phyloP scores from a whole-genome alignment of 805 yeast species.

The Metschnikowia arizonensis region DNA sequence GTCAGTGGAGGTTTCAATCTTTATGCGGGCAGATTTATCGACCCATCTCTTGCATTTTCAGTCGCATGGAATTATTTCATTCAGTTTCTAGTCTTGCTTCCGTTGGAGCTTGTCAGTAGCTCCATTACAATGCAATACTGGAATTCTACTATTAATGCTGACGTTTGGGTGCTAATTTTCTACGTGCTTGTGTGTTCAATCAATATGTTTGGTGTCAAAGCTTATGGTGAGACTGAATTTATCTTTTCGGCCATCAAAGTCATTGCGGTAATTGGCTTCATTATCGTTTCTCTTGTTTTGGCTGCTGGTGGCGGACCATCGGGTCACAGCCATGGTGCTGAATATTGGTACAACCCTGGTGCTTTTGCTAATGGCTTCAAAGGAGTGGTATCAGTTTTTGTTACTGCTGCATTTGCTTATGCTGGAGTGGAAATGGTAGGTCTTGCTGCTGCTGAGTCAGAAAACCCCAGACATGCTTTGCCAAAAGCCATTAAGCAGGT shows the following conservation, averaged over 20 bases:
- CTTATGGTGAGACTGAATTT: conserved; percentile 57
- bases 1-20: conserved; percentile 58
- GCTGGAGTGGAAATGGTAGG: conserved; percentile 74
- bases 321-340: conserved; percentile 53
- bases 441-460: conserved; percentile 73
- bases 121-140: conserved; percentile 27
- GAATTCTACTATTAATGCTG: conserved; percentile 17
- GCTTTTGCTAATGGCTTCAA: conserved; percentile 64
- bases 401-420: conserved; percentile 73
- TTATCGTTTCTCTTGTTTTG: conserved; percentile 44
- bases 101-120: conserved; percentile 63
- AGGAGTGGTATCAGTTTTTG: conserved; percentile 69
- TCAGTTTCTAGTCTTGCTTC: conserved; percentile 60
- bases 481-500: conserved; percentile 79
- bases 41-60: conserved; percentile 55
- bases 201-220: conserved; percentile 50
- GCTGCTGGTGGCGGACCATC: conserved; percentile 54
- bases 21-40: conserved; percentile 51
- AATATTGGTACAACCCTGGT: conserved; percentile 63
- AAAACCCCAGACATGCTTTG: conserved; percentile 59
- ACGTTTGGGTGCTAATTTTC: conserved; percentile 51
- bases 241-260: conserved; percentile 46
- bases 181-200: conserved; percentile 45
- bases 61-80: conserved; percentile 60
- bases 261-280: conserved; percentile 45